A percentile compares a stretch with the other conserved stretches of the same genome.
Evolutionary conservation across 257 asterid species (phyloP).

Genomic region (Phtheirospermum japonicum): DNA sequence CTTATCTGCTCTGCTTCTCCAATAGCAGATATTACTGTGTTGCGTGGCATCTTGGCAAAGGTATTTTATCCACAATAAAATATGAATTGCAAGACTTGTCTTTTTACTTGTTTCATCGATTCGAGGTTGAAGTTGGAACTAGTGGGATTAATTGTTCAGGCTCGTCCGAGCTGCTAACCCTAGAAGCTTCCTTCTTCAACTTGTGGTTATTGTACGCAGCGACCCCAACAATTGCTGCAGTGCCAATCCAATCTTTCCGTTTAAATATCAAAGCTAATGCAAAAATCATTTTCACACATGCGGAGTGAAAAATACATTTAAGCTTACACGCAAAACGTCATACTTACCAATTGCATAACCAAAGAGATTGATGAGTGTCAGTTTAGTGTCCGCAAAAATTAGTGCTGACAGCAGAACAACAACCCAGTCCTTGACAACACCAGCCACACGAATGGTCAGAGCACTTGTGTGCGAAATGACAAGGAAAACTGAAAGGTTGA

Average conservation of each 20-base stretch:
- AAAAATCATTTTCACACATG: not conserved
- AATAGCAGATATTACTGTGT: constrained; percentile 16
- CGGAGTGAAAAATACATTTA: not conserved
- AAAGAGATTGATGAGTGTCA: constrained; percentile 75
- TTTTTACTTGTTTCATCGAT: constrained; percentile 19
- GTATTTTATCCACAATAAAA: constrained; percentile 6
- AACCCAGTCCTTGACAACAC: constrained; percentile 99
- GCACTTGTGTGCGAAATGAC: constrained; percentile 97
- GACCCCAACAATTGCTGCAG: constrained; percentile 91
- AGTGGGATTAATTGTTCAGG: constrained; percentile 47
- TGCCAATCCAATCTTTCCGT: not conserved
- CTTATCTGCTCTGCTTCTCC: constrained; percentile 3
- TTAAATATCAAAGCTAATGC: not conserved
- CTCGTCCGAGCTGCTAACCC: constrained; percentile 38
- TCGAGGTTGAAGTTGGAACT: constrained; percentile 28
- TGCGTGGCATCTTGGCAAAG: constrained; percentile 14
- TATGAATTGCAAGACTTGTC: not conserved
- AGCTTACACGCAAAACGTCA: not conserved
- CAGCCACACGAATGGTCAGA: constrained; percentile 97
- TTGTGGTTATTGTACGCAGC: constrained; percentile 91
- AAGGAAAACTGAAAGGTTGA: constrained; percentile 94
- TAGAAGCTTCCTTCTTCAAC: constrained; percentile 77
- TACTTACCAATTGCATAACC: constrained; percentile 94
- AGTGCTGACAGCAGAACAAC: constrained; percentile 89
- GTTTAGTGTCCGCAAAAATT: constrained; percentile 86